These are phyloP conservation scores for Canavalia gladiata DNA, from an alignment of 306 rosid species.

Conservation along the genomic window DNA sequence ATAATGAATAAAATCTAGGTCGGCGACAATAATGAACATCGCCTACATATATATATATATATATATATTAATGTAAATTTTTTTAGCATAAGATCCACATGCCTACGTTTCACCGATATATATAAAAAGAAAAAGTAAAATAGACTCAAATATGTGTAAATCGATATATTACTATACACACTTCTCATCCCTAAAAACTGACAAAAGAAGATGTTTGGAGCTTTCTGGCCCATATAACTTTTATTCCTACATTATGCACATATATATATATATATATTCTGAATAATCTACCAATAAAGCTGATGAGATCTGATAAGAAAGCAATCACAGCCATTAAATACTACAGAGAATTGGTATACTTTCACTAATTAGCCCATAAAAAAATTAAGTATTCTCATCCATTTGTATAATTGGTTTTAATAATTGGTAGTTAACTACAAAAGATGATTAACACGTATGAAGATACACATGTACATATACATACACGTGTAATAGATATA, in stretches of 20 bases:
- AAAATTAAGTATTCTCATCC: not conserved
- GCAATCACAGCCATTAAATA: not conserved
- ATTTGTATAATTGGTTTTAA: not conserved
- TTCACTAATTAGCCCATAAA: not conserved
- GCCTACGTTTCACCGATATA: slow-evolving; percentile 37
- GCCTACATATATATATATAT: not conserved
- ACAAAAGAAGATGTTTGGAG: slow-evolving; percentile 47
- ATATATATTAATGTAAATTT: slow-evolving; percentile 1
- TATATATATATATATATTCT: not conserved
- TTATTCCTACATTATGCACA: not conserved
- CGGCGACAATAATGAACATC: slow-evolving; percentile 41
- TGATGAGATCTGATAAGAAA: slow-evolving; percentile 3
- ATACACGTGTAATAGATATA: not conserved
- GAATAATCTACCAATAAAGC: not conserved
- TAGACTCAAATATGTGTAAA: slow-evolving; percentile 34
- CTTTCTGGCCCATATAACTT: slow-evolving; percentile 15
- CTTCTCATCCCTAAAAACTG: not conserved
- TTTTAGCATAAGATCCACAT: slow-evolving; percentile 58
- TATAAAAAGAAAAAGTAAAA: slow-evolving; percentile 36
- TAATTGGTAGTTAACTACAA: not conserved
- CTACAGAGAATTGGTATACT: not conserved
- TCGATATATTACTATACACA: not conserved
- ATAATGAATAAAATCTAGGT: slow-evolving; percentile 28
- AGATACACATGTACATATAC: not conserved
- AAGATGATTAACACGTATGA: not conserved